Conservation (phyloP, 768 basidiomycete genomes). For the Boletus sensibilis region DNA sequence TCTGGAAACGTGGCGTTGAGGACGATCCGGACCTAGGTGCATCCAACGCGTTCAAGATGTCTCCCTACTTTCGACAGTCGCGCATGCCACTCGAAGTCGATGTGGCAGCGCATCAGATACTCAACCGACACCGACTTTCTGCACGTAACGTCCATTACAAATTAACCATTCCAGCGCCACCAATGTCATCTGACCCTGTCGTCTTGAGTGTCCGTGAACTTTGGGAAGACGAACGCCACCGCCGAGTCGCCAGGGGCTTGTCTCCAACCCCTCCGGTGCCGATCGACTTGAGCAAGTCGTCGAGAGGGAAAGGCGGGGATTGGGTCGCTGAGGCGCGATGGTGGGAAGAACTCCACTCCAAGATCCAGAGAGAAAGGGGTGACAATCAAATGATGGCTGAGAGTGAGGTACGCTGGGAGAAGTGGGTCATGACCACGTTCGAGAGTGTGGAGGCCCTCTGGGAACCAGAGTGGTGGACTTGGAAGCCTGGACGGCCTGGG, state of each 20-base stretch:
- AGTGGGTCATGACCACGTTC: constrained; percentile 82
- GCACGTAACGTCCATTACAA: constrained; percentile 68
- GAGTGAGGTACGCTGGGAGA: constrained; percentile 53
- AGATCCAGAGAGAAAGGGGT: constrained; percentile 52
- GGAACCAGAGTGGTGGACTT: constrained; percentile 59
- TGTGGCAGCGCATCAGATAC: constrained; percentile 73
- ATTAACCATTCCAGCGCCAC: constrained; percentile 55
- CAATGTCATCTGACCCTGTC: constrained; percentile 62
- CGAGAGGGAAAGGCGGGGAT: constrained; percentile 52
- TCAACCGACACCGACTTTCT: constrained; percentile 70
- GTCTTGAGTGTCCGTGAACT: constrained; percentile 88
- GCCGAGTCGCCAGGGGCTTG: constrained; percentile 65
- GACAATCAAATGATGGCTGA: constrained; percentile 25
- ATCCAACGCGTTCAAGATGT: constrained; percentile 39
- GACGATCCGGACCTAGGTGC: constrained; percentile 15
- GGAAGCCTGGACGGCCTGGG: constrained; percentile 43
- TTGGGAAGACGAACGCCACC: constrained; percentile 92
- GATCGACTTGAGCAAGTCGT: constrained; percentile 62
- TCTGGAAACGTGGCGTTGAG: constrained; percentile 54
- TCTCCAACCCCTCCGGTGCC: constrained; percentile 73
- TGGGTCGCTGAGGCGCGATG: constrained; percentile 76
- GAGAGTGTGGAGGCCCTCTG: constrained; percentile 88
- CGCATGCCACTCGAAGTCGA: constrained; percentile 82
- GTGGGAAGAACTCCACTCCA: constrained; percentile 67
- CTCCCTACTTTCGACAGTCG: constrained; percentile 65